phyloP scores from a whole-genome alignment of 169 alveolate species.

The Amoebophrya sp. region DNA sequence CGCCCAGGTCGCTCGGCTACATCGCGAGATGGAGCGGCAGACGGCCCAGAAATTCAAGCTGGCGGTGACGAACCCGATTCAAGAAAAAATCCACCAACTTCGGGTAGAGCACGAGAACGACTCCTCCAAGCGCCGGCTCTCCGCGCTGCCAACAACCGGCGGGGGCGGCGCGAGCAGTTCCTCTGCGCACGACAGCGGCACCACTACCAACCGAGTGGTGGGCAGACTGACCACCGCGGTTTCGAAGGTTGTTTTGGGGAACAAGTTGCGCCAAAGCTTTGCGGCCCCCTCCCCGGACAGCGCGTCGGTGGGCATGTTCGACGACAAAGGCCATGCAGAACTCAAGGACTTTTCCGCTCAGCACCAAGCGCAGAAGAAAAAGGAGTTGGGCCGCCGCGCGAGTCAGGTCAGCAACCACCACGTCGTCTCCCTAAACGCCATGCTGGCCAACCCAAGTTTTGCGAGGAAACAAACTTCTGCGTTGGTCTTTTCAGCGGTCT shows the following conservation, averaged over 20 bases:
- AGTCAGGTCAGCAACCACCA: neutral
- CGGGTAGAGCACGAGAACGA: neutral
- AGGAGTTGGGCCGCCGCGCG: too few species aligned
- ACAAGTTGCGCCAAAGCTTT: neutral
- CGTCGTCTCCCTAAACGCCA: neutral
- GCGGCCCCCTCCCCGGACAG: neutral
- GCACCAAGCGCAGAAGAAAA: too few species aligned
- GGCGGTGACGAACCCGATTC: neutral
- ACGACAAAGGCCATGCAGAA: too few species aligned
- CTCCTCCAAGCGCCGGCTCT: neutral
- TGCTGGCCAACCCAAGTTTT: neutral
- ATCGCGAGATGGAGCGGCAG: constrained; percentile 7
- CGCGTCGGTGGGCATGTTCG: too few species aligned
- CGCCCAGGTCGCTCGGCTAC: constrained; percentile 12
- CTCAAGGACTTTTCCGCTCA: too few species aligned
- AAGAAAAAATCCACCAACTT: neutral
- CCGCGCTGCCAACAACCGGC: too few species aligned
- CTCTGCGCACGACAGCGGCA: too few species aligned
- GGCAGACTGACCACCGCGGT: neutral
- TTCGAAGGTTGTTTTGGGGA: neutral
- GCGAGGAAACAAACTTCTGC: too few species aligned
- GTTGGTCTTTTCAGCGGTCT: too few species aligned
- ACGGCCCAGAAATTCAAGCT: neutral
- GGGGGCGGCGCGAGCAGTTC: too few species aligned
- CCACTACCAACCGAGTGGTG: too few species aligned